Evolutionary conservation across 495 filamentous ascomycete genomes (phyloP), one percentile per base, ranked within the genome.

Genomic region (Cercophora scortea): DNA sequence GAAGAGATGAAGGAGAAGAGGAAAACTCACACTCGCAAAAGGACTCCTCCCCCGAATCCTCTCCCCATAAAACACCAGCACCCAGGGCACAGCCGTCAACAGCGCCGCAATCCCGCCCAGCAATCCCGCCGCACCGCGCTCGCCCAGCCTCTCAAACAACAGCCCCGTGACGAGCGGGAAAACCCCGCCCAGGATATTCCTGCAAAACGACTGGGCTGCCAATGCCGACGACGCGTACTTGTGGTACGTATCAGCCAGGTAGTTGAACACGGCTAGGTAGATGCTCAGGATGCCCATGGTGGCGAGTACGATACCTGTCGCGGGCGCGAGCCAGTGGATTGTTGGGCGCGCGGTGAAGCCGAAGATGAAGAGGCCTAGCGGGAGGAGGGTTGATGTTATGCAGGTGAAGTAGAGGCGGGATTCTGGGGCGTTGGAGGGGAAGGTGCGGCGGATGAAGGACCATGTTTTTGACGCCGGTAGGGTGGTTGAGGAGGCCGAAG

Each of bases 201-300:
- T 79, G 57, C 83, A 81, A 59, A 89, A 92, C 6, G 80, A 85
- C 68, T 96, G 91, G 10, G 90, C 90, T 2, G 92, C 92, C 43
- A 96, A 73, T 3, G 91, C 91, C 8, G 87, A 93, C 49, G 83
- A 88, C 2, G 91, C 89, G 59, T 89, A 95, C 0, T 79, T 74
- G 62, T 89, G 85, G 65, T 95, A 97, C 2, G 80, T 86, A 66
- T 96, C 92, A n/a, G 90, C 90, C 12, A 96, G 77, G 57, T 96
- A 96, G 59, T 96, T 97, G 71, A 96, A 96, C 0, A 88, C 85
- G 1, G 91, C 88, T 7, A 97, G 74, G 62, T 96, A 96, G 42
- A 96, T 81, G 41, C 82, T 83, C 62, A 88, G 89, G 48, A 97
- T 94, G 9, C 91, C 91, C 74, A 95, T 88, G 0, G 86, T 94